Conservation (phyloP, 352 stramenopile genomes). For the Phytopythium sindhum region DNA sequence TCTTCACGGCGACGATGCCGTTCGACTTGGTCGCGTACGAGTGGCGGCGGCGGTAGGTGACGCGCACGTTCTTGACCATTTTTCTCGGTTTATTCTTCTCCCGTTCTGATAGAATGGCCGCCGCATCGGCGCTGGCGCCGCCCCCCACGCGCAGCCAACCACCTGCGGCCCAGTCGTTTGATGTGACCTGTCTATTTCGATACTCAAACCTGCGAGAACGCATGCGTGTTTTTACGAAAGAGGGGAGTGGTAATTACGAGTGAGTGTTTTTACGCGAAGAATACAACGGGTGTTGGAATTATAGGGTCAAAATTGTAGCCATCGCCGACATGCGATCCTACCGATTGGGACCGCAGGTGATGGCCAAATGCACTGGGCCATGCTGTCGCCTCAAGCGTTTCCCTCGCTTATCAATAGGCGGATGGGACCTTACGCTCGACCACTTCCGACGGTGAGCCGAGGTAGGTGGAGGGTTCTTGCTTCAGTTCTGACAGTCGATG, state of each 20-base stretch:
- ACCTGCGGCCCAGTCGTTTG: conserved; percentile 19
- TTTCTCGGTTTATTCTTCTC: conserved; percentile 68
- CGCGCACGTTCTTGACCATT: conserved; percentile 94
- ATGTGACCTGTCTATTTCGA: conserved; percentile 5
- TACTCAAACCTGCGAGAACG: conserved; percentile 2
- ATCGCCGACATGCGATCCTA: not conserved
- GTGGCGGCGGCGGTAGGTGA: conserved; percentile 95
- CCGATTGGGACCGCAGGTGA: not conserved
- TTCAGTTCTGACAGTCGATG: not conserved
- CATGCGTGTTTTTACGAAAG: conserved; percentile 8
- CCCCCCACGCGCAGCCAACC: conserved; percentile 14
- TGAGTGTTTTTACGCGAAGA: not conserved
- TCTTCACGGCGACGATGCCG: conserved; percentile 93
- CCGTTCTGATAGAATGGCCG: conserved; percentile 64
- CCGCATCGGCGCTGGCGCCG: conserved; percentile 8
- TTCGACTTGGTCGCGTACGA: conserved; percentile 97
- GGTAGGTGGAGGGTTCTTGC: no score
- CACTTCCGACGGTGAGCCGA: conserved; percentile 3
- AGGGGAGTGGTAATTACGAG: not conserved
- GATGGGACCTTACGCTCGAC: not conserved
- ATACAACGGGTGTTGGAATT: not conserved
- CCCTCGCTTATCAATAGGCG: no score
- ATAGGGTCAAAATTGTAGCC: conserved; percentile 5
- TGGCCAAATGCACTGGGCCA: not conserved
- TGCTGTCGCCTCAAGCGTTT: not conserved